A percentile compares a stretch with the other conserved stretches of the same genome.
phyloP scores from a whole-genome alignment of 2,329 filamentous ascomycete species.

The Dothideomycetidae sp. region DNA sequence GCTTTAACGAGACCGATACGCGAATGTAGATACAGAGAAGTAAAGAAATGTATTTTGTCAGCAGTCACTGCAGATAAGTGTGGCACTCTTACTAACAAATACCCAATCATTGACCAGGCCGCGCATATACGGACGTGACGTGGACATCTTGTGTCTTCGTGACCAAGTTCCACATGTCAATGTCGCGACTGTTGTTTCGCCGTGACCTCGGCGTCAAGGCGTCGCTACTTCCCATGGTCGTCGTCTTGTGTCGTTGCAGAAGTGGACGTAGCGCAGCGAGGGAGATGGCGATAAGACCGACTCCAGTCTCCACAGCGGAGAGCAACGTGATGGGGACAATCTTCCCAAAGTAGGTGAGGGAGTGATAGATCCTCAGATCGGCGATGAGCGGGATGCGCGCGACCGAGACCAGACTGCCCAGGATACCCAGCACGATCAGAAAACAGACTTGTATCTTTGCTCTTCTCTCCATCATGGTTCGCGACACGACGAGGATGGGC shows the following conservation, averaged over 20 bases:
- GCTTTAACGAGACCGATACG: too few species aligned
- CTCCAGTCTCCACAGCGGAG: constrained; percentile 9
- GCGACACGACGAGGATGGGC: constrained; percentile 8
- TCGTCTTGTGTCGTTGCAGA: not conserved
- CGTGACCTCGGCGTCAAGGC: too few species aligned
- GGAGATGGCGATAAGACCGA: constrained; percentile 11
- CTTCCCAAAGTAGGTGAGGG: constrained; percentile 7
- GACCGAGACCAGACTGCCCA: constrained; percentile 10
- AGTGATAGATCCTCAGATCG: constrained; percentile 2
- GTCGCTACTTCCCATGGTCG: too few species aligned
- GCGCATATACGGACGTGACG: too few species aligned
- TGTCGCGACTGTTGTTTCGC: too few species aligned
- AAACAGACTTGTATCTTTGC: constrained; percentile 9
- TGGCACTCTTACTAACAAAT: too few species aligned
- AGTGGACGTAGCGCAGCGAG: constrained; percentile 9
- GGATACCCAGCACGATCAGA: constrained; percentile 9
- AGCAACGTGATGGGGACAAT: constrained; percentile 8
- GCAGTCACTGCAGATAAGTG: too few species aligned
- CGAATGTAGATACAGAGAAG: not conserved
- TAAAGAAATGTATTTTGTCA: too few species aligned
- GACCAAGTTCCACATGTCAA: too few species aligned
- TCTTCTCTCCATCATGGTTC: constrained; percentile 8
- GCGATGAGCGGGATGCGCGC: constrained; percentile 10
- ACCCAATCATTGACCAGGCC: too few species aligned
- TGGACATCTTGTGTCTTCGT: too few species aligned